Percentiles rank a stretch among this genome's conserved stretches.
phyloP scores from a whole-genome alignment of 2,329 filamentous ascomycete genomes.

The Monilinia fructicola region DNA sequence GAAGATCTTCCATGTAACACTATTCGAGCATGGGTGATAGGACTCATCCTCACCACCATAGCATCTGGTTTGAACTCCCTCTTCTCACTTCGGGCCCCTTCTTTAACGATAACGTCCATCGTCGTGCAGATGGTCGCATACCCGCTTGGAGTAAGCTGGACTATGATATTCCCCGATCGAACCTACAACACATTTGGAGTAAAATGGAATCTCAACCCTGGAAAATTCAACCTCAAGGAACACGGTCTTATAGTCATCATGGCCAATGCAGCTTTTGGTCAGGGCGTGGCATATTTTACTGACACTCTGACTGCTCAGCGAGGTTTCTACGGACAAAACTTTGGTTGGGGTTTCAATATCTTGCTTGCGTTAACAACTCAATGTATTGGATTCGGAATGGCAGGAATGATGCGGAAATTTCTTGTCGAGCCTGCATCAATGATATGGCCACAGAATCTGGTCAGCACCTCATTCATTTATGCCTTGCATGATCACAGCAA shows the following conservation, averaged over 20 bases:
- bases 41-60: constrained; percentile 38
- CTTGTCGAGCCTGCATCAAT: constrained; percentile 61
- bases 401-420: constrained; percentile 58
- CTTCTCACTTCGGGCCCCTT: constrained; percentile 37
- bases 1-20: constrained; percentile 66
- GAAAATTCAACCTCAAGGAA: constrained; percentile 69
- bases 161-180: constrained; percentile 31
- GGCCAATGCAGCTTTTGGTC: constrained; percentile 39
- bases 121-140: constrained; percentile 38
- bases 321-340: constrained; percentile 70
- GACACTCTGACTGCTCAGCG: constrained; percentile 71
- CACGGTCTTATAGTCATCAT: constrained; percentile 68
- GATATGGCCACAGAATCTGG: constrained; percentile 56
- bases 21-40: constrained; percentile 59
- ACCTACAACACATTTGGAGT: constrained; percentile 44
- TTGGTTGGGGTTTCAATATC: constrained; percentile 59
- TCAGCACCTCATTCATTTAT: constrained; percentile 26
- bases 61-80: constrained; percentile 36
- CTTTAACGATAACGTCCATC: constrained; percentile 46
- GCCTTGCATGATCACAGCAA: constrained; percentile 61
- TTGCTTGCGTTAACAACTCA: constrained; percentile 60
- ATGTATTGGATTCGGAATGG: constrained; percentile 62
- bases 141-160: constrained; percentile 52
- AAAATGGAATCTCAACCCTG: constrained; percentile 53
- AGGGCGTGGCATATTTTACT: constrained; percentile 62